A percentile compares a stretch with the other conserved stretches of the same genome.
phyloP scores from a whole-genome alignment of 306 rosid genomes.

The Calophaca sinica region DNA sequence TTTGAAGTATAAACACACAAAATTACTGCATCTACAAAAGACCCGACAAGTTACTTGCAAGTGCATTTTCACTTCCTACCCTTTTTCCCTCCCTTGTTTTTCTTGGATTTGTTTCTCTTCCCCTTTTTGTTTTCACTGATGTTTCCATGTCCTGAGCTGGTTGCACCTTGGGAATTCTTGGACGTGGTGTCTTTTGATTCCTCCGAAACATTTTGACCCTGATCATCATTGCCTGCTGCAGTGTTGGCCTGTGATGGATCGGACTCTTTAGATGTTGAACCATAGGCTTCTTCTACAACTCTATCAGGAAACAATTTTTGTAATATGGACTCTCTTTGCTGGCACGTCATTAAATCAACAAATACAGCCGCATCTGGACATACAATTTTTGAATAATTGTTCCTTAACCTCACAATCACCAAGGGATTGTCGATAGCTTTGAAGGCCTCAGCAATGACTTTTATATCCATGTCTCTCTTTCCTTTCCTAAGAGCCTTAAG shows the following conservation, averaged over 20 bases:
- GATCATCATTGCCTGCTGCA: neutral
- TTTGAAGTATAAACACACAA: neutral
- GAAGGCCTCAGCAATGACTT: conserved; percentile 54
- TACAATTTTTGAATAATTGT: no score
- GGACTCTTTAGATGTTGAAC: no score
- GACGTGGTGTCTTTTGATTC: neutral
- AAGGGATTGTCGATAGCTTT: conserved; percentile 52
- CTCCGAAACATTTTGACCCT: conserved; percentile 10
- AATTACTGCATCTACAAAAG: neutral
- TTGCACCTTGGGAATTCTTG: conserved; percentile 26
- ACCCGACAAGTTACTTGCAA: neutral
- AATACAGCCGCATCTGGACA: no score
- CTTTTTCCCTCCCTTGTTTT: conserved; percentile 4
- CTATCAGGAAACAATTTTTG: no score
- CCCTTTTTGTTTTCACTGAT: conserved; percentile 2
- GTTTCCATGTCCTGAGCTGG: conserved; percentile 24
- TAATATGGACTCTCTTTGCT: no score
- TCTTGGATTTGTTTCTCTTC: conserved; percentile 34
- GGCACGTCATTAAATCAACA: no score
- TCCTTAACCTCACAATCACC: no score
- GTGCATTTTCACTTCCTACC: conserved; percentile 28
- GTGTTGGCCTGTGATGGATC: conserved; percentile 19
- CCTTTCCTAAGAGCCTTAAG: conserved; percentile 28
- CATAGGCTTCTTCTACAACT: no score
- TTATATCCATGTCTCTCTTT: conserved; percentile 15